Evolutionary conservation across 2,329 filamentous ascomycete species (phyloP).

Genomic region (Dendrostoma leiphaemia): DNA sequence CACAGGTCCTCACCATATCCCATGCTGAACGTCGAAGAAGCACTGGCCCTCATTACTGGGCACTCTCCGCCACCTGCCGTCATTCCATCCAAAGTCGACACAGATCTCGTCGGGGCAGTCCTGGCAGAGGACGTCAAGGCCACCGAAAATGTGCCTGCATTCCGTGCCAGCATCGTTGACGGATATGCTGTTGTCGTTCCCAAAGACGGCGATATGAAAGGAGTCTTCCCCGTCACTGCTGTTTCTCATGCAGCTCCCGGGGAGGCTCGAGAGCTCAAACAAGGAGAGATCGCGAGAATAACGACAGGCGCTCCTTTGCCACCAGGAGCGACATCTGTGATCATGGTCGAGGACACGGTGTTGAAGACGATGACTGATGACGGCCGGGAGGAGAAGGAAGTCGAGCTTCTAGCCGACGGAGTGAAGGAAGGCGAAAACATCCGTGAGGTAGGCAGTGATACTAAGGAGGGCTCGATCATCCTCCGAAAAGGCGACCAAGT

Average conservation of each 20-base stretch:
- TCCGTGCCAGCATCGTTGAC: constrained; percentile 93
- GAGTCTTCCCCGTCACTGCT: constrained; percentile 80
- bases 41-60: constrained; percentile 68
- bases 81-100: constrained; percentile 59
- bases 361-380: constrained; percentile 75
- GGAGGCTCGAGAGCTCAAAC: constrained; percentile 60
- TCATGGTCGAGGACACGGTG: constrained; percentile 94
- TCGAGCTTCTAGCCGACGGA: constrained; percentile 79
- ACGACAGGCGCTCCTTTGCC: constrained; percentile 93
- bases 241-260: constrained; percentile 82
- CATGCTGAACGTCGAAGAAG: constrained; percentile 84
- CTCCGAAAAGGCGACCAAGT: constrained; percentile 78
- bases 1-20: constrained; percentile 87
- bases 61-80: constrained; percentile 66
- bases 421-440: constrained; percentile 83
- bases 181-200: constrained; percentile 83
- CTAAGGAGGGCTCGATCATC: constrained; percentile 66
- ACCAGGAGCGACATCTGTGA: constrained; percentile 81
- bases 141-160: constrained; percentile 82
- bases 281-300: constrained; percentile 81
- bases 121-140: constrained; percentile 82
- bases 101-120: constrained; percentile 69
- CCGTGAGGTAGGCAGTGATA: constrained; percentile 86
- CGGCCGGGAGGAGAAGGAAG: constrained; percentile 78
- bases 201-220: constrained; percentile 63